Evolutionary conservation across 805 yeast genomes (phyloP).

Genomic region (Myxozyma vanderwaltii): DNA sequence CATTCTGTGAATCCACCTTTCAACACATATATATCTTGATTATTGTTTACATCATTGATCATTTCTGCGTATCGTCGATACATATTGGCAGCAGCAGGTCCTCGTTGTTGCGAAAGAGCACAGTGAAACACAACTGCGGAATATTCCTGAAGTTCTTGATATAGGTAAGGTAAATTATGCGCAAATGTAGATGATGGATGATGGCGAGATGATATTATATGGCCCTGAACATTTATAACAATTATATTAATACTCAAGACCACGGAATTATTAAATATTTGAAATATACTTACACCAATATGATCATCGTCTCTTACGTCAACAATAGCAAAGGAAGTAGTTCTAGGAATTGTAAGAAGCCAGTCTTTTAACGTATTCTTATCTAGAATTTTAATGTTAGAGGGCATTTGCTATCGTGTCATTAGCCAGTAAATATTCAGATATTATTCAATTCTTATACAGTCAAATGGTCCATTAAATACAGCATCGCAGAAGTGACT

Average conservation of each 20-base stretch:
- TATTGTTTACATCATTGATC: conserved; percentile 38
- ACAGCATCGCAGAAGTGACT: too few species aligned
- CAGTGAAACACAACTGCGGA: conserved; percentile 83
- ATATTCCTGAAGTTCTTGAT: conserved; percentile 41
- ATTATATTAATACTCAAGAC: too few species aligned
- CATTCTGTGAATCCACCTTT: conserved; percentile 84
- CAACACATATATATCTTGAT: conserved; percentile 65
- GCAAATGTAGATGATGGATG: conserved; percentile 55
- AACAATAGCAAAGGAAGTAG: conserved; percentile 48
- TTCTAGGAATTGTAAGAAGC: conserved; percentile 18
- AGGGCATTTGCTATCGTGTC: neutral
- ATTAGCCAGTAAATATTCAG: too few species aligned
- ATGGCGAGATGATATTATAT: conserved; percentile 58
- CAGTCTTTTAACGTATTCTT: conserved; percentile 17
- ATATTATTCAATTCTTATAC: too few species aligned
- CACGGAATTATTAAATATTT: neutral
- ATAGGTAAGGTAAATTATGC: conserved; percentile 45
- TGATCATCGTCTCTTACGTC: conserved; percentile 87
- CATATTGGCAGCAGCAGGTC: conserved; percentile 78
- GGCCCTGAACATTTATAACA: conserved; percentile 52
- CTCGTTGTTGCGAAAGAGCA: conserved; percentile 86
- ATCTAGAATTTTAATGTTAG: conserved; percentile 14
- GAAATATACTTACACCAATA: conserved; percentile 57
- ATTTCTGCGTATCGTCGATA: conserved; percentile 52
- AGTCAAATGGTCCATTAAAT: too few species aligned